These are phyloP conservation scores for Kluyveromyces nonfermentans DNA, from an alignment of 805 yeast genomes.

Conservation along the genomic window DNA sequence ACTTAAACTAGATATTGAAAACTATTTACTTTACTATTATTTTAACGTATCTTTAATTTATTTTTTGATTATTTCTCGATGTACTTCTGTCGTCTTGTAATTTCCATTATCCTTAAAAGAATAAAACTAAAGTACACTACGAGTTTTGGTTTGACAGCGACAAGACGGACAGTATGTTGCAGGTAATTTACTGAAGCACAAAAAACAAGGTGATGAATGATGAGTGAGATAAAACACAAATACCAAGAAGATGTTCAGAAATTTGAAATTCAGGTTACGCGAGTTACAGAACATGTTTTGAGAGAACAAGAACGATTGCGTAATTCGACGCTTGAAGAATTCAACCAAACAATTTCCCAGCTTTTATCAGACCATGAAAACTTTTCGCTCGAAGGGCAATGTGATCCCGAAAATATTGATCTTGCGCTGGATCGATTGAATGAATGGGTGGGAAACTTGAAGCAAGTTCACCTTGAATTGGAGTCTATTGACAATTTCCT, in stretches of 20 bases:
- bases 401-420: not conserved
- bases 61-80: too few relatives aligned
- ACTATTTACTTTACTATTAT: too few relatives aligned
- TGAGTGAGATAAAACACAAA: not conserved
- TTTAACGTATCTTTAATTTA: too few relatives aligned
- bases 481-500: constrained; percentile 26
- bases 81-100: too few relatives aligned
- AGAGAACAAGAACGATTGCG: constrained; percentile 16
- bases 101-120: too few relatives aligned
- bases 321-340: constrained; percentile 13
- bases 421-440: not conserved
- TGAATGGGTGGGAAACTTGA: constrained; percentile 13
- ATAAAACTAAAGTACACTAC: too few relatives aligned
- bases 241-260: constrained; percentile 4
- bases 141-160: too few relatives aligned
- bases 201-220: not conserved
- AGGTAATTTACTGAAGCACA: not conserved
- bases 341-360: constrained; percentile 15
- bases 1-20: too few relatives aligned
- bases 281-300: constrained; percentile 12
- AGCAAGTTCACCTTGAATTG: constrained; percentile 23
- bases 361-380: constrained; percentile 6
- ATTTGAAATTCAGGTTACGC: constrained; percentile 11
- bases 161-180: too few relatives aligned
- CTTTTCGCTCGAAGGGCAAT: not conserved